A percentile compares a stretch with the other conserved stretches of the same genome.
Evolutionary conservation across 768 basidiomycete species (phyloP).

Genomic region (Austroboletus eburneus): DNA sequence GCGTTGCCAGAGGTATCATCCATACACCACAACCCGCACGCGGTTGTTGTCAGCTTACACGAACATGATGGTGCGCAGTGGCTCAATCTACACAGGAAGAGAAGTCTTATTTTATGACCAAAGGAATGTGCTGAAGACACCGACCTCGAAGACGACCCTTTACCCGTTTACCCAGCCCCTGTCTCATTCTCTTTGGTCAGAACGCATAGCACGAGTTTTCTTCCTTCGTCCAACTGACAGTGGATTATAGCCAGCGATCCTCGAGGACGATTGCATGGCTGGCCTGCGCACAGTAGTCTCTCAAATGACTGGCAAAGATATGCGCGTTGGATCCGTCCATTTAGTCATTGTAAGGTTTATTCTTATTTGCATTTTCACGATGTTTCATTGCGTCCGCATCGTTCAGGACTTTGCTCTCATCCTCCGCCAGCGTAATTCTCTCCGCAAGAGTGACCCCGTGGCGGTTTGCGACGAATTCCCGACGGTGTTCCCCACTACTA

Average conservation of each 20-base stretch:
- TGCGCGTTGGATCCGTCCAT: slow-evolving; percentile 15
- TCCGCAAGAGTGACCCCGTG: not conserved
- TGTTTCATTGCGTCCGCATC: slow-evolving; percentile 7
- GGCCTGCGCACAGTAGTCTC: slow-evolving; percentile 18
- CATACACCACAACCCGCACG: slow-evolving; percentile 12
- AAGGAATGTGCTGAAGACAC: slow-evolving; percentile 14
- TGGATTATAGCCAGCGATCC: slow-evolving; percentile 2
- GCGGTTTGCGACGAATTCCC: not conserved
- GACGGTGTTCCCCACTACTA: not conserved
- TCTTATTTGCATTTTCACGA: not conserved
- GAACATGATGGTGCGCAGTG: slow-evolving; percentile 10
- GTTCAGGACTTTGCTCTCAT: slow-evolving; percentile 19
- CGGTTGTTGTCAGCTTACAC: not conserved
- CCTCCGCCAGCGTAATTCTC: too few species aligned
- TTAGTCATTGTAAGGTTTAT: slow-evolving; percentile 16
- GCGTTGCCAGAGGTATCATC: slow-evolving; percentile 17
- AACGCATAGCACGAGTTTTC: not conserved
- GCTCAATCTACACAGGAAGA: not conserved
- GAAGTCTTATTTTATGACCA: slow-evolving; percentile 4
- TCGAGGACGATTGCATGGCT: slow-evolving; percentile 20
- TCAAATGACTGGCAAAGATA: slow-evolving; percentile 14
- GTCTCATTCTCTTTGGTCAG: slow-evolving; percentile 16
- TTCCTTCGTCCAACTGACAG: slow-evolving; percentile 5
- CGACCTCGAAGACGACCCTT: slow-evolving; percentile 5
- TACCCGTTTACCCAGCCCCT: not conserved